Base-by-base conservation (phyloP, 768 basidiomycete genomes). In the Cystofilobasidium bisporidii region DNA sequence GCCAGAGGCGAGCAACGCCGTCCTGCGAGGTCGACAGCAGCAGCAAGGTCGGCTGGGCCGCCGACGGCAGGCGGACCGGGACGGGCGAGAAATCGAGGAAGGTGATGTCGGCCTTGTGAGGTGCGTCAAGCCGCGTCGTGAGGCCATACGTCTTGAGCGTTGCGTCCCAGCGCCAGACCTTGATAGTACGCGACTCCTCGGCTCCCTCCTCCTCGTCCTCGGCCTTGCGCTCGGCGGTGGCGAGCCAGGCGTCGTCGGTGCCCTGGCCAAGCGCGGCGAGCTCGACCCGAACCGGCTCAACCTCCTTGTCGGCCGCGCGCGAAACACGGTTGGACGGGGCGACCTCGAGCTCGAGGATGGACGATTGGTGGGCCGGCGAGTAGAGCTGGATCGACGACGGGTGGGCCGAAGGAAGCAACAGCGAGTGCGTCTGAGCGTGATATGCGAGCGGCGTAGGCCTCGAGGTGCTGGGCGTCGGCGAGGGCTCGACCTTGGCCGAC, bases 321-420 rank as follows among this genome's bases (percentile, higher is more conserved):
- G 91, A 87, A 24, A 97, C 83, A 68, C 90, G 84, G 79, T 98
- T 98, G 32, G 91, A 91, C 26, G 94, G 91, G 1, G 89, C 86
- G 11, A 99, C 84, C 77, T 98, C 96, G 24, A 98, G 81, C 76
- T 99, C 94, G 56, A 86, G 86, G 3, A 90, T 74, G 0, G 91
- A 81, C 48, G 83, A 82, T 33, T 86, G 86, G 2, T 83, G 81
- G 11, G 81, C 76, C 1, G 87, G 87, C 22, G 89, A 87, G 78
- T 88, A 93, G 30, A 87, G 84, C 79, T 98, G 94, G 47, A 99
- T 80, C n/a, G 91, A 89, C 2, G 93, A 92, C 0, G 91, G 88
- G 74, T 99, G 93, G 0, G 92, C 93, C 2, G 94, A 91, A 0
- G 91, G 90, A 20, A 98, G 81, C 71, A 97, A 82, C 69, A 98